These are phyloP conservation scores for Dothideomycetes sp. DNA, from an alignment of 2,329 filamentous ascomycete genomes.

Conservation along the genomic window DNA sequence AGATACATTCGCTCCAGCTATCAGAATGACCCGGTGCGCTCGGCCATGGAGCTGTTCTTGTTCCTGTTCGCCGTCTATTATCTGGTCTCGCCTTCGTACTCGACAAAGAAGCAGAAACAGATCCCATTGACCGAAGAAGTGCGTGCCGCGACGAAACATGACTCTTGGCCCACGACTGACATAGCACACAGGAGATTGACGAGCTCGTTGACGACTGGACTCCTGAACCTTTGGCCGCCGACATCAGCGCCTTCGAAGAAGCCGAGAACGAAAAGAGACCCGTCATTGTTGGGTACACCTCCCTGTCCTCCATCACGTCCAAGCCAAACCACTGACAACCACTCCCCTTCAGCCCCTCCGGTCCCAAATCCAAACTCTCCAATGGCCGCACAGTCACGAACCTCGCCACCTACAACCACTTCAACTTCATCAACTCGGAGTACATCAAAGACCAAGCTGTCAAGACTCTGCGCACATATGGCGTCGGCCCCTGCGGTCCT, in stretches of 20 bases:
- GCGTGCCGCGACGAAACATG: constrained; percentile 16
- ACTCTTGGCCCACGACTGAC: background rate
- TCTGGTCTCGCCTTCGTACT: constrained; percentile 82
- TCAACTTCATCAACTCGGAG: constrained; percentile 92
- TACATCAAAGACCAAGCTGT: constrained; percentile 91
- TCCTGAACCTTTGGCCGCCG: constrained; percentile 78
- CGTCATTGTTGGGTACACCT: constrained; percentile 70
- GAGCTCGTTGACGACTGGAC: constrained; percentile 95
- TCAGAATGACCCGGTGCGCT: constrained; percentile 91
- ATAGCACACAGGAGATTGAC: constrained; percentile 66
- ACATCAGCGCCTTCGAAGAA: constrained; percentile 66
- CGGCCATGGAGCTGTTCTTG: constrained; percentile 83
- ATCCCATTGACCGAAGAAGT: constrained; percentile 80
- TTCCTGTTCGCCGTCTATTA: constrained; percentile 95
- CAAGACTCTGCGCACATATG: constrained; percentile 85
- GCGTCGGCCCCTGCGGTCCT: constrained; percentile 91
- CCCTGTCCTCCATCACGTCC: background rate
- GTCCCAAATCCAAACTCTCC: constrained; percentile 78
- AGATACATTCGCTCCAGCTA: constrained; percentile 96
- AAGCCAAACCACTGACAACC: constrained; percentile 1
- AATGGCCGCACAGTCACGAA: constrained; percentile 89
- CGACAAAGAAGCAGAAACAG: constrained; percentile 79
- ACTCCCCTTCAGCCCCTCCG: constrained; percentile 59
- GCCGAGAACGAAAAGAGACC: constrained; percentile 75
- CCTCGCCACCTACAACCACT: constrained; percentile 92